phyloP scores from a whole-genome alignment of 768 basidiomycete species.

The Macrolepiota fuliginosa region DNA sequence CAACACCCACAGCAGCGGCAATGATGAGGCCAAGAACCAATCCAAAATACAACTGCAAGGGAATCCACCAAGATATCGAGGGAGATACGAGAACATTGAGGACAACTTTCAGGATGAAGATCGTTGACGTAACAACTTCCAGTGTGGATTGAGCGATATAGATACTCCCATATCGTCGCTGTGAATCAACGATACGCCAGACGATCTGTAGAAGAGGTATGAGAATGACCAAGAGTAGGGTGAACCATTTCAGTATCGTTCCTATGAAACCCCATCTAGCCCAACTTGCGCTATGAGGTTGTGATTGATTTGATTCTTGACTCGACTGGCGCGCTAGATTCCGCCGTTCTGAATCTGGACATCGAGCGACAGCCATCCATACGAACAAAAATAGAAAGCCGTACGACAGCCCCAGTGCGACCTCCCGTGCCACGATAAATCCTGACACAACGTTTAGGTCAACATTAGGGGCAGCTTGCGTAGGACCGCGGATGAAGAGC shows the following conservation, averaged over 20 bases:
- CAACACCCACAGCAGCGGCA: slow-evolving; percentile 51
- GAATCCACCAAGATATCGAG: slow-evolving; percentile 35
- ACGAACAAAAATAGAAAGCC: slow-evolving; percentile 64
- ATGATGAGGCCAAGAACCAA: slow-evolving; percentile 53
- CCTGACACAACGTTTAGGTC: slow-evolving; percentile 28
- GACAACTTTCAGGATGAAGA: slow-evolving; percentile 63
- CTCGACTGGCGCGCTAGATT: slow-evolving; percentile 1
- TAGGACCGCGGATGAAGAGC: slow-evolving; percentile 40
- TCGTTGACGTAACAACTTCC: slow-evolving; percentile 53
- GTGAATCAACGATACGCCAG: slow-evolving; percentile 51
- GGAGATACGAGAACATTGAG: slow-evolving; percentile 53
- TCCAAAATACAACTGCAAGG: slow-evolving; percentile 43
- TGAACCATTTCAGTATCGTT: slow-evolving; percentile 46
- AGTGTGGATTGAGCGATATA: slow-evolving; percentile 59
- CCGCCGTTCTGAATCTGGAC: slow-evolving; percentile 34
- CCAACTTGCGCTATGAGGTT: slow-evolving; percentile 61
- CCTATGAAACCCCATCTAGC: slow-evolving; percentile 59
- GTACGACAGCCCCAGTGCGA: slow-evolving; percentile 52
- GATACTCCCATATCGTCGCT: slow-evolving; percentile 37
- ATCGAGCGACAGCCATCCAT: slow-evolving; percentile 62
- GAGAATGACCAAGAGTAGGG: slow-evolving; percentile 41
- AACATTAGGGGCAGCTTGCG: slow-evolving; percentile 20
- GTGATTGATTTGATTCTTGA: not conserved
- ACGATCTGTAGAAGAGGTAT: slow-evolving; percentile 59
- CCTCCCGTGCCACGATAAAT: slow-evolving; percentile 54